A percentile compares a stretch with the other conserved stretches of the same genome.
These are phyloP conservation scores for Trametes elegans DNA, from an alignment of 768 basidiomycete species.

Conservation along the genomic window DNA sequence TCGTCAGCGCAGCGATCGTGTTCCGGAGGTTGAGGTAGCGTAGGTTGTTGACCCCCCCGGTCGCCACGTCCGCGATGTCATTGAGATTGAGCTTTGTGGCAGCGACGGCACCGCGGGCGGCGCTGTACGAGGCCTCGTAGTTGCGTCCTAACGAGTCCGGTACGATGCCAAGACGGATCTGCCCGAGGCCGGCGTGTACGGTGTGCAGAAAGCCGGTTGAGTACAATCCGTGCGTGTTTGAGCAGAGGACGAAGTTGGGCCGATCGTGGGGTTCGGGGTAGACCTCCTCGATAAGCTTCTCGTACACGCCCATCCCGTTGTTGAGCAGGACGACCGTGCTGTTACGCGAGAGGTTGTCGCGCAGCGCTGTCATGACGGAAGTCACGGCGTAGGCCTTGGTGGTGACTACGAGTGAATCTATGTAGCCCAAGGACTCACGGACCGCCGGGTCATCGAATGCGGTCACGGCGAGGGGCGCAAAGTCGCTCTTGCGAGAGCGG, in stretches of 20 bases:
- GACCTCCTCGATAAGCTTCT: conserved; percentile 60
- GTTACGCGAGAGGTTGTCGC: conserved; percentile 56
- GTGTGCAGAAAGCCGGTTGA: conserved; percentile 49
- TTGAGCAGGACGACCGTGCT: conserved; percentile 92
- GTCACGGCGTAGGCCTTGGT: conserved; percentile 74
- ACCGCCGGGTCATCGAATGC: not conserved
- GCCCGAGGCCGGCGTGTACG: conserved; percentile 69
- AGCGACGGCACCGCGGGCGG: conserved; percentile 33
- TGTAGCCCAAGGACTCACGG: conserved; percentile 29
- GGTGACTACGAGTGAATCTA: conserved; percentile 79
- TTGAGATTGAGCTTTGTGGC: conserved; percentile 48
- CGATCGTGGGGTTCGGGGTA: conserved; percentile 73
- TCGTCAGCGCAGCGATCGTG: conserved; percentile 64
- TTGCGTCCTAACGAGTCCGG: conserved; percentile 63
- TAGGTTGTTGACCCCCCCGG: conserved; percentile 29
- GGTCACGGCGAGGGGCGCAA: conserved; percentile 7
- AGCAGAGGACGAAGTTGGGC: conserved; percentile 83
- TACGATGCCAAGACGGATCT: conserved; percentile 75
- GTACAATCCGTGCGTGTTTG: conserved; percentile 80
- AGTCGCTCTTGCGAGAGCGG: not conserved
- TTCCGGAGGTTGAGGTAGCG: conserved; percentile 62
- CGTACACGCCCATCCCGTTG: conserved; percentile 93
- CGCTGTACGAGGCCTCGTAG: conserved; percentile 49
- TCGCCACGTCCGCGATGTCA: conserved; percentile 43
- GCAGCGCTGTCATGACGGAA: conserved; percentile 53